Evolutionary conservation across 73 alveolate species (phyloP).

Genomic region (Paramecium sexaurelia): DNA sequence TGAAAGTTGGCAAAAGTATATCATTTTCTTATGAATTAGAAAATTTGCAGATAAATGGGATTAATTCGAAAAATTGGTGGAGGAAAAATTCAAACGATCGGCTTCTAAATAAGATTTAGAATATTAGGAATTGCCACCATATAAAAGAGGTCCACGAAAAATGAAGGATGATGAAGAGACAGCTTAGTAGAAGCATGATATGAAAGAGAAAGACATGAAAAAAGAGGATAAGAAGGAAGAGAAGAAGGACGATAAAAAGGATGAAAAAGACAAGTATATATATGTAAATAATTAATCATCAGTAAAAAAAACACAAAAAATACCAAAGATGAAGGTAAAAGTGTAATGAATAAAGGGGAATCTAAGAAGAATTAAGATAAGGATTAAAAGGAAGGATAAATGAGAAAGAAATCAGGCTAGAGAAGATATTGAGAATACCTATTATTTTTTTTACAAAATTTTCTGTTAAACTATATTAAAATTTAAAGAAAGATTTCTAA

Average conservation of each 20-base stretch:
- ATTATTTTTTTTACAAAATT: neutral
- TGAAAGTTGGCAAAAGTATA: constrained; percentile 1
- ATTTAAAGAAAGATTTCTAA: neutral
- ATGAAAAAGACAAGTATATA: neutral
- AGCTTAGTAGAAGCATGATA: neutral
- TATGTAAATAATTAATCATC: neutral
- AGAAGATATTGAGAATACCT: neutral
- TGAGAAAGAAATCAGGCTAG: neutral
- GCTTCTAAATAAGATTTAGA: constrained; percentile 7
- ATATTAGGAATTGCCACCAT: constrained; percentile 17
- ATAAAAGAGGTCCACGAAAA: constrained; percentile 4
- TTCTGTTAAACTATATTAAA: neutral
- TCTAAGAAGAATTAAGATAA: neutral
- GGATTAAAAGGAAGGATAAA: neutral
- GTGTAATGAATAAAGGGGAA: neutral
- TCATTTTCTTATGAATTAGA: neutral
- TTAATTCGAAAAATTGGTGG: neutral
- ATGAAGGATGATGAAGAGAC: neutral
- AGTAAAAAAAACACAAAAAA: neutral
- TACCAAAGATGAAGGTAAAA: constrained; percentile 21
- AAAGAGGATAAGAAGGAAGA: neutral
- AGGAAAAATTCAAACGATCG: constrained; percentile 15
- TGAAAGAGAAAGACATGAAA: neutral
- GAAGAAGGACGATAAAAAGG: neutral
- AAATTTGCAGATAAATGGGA: neutral